Conservation (phyloP, 2,329 filamentous ascomycete species). For the Aspergillus sp. region DNA sequence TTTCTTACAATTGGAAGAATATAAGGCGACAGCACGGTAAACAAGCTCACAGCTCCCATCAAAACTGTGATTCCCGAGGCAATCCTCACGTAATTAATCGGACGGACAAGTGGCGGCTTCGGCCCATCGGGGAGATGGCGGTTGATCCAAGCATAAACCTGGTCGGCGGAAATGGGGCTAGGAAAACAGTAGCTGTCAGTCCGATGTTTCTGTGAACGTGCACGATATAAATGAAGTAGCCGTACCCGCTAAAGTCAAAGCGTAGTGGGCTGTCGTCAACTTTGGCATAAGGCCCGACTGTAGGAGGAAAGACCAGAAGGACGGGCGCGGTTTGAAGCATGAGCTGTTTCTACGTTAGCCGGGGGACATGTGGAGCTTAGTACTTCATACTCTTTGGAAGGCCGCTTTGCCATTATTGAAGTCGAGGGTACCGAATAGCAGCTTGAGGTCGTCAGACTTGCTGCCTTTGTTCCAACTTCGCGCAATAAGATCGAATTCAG, state of each 20-base stretch:
- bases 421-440: conserved; percentile 83
- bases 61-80: conserved; percentile 66
- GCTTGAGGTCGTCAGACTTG: conserved; percentile 52
- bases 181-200: background rate
- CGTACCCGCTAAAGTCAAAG: conserved; percentile 86
- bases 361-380: background rate
- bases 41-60: conserved; percentile 67
- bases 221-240: conserved; percentile 1
- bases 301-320: conserved; percentile 83
- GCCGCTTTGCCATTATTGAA: conserved; percentile 80
- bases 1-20: conserved; percentile 79
- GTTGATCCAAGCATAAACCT: conserved; percentile 74
- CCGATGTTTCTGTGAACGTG: background rate
- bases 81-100: conserved; percentile 82
- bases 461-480: conserved; percentile 87
- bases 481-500: conserved; percentile 85
- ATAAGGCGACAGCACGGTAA: conserved; percentile 73
- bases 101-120: conserved; percentile 75
- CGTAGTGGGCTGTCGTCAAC: conserved; percentile 67
- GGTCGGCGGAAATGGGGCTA: conserved; percentile 73
- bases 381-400: conserved; percentile 73
- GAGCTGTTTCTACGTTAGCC: conserved; percentile 58
- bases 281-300: conserved; percentile 74
- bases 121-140: conserved; percentile 76
- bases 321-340: conserved; percentile 93